Evolutionary conservation across 352 stramenopile species (phyloP), one percentile per base, ranked within the genome.

Genomic region (Phytophthora hibernalis): DNA sequence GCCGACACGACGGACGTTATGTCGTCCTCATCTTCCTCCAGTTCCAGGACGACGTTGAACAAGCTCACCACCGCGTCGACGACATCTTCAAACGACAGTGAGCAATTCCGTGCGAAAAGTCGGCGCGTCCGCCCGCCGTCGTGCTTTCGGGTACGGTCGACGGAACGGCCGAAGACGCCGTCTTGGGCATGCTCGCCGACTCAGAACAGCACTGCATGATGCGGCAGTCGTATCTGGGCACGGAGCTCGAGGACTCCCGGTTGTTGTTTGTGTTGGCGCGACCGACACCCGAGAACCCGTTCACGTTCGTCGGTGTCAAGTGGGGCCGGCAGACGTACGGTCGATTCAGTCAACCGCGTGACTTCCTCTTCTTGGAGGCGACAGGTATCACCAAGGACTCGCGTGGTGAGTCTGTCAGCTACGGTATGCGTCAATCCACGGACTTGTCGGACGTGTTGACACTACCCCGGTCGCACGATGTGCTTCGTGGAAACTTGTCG

Each of bases 321-420:
- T 88, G 79, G 79, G 67, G 67, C 5, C 54, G 61, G 7, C 71
- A 77, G 26, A 62, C 65, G 6, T 76, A 83, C 40, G 74, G 74
- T 16, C 64, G 69, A 33, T 83, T 87, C 40, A 69, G 63, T 21
- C 63, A 77, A 15, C 42, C 66, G 1, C 79, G 79, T 0, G 79
- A 87, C 67, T 85, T 77, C 43, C 57, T 87, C 43, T 83, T 79
- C 43, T 35, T 87, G n/a, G 79, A 87, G 58, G 68, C 71, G 2
- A 80, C 64, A 26, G 79, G 79, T 35, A 56, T 85, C 24, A 68
- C 58, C 24, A 68, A 63, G 28, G 72, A 84, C 49, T 15, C 70
- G 7, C 31, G 65, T 9, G 78, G 76, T 12, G 35, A 80, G 9
- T 35, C 43, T 2, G 60, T 84, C 16, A 57, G 52, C 40, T 87